Conservation (phyloP, 352 stramenopile species). For the Pythium coloratum region DNA sequence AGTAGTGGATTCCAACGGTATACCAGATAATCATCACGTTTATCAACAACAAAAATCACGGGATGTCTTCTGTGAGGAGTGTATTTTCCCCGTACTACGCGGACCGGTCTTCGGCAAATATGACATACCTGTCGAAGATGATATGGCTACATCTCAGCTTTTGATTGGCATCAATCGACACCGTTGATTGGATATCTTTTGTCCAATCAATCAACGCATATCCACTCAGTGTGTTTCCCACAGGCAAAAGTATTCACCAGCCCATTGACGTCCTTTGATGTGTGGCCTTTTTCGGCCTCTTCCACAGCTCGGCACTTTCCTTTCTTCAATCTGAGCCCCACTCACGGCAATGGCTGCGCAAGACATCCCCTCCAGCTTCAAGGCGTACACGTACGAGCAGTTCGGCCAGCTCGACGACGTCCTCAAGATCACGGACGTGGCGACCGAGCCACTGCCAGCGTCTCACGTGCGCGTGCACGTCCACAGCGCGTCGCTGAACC, state of each 20-base stretch:
- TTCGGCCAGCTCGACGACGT: conserved; percentile 19
- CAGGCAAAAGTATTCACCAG: not conserved
- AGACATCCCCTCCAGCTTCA: conserved; percentile 7
- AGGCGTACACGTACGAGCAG: conserved; percentile 13
- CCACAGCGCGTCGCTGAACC: conserved; percentile 16
- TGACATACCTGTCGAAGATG: too few relatives aligned
- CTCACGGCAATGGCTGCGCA: not conserved
- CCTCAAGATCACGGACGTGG: conserved; percentile 10
- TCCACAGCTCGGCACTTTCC: not conserved
- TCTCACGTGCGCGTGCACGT: conserved; percentile 18
- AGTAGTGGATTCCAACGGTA: too few relatives aligned
- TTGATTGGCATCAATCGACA: not conserved
- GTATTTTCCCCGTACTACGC: too few relatives aligned
- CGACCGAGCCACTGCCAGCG: conserved; percentile 9
- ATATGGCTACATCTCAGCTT: too few relatives aligned
- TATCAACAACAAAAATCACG: too few relatives aligned
- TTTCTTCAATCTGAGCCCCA: not conserved
- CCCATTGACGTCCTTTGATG: not conserved
- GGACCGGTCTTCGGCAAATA: too few relatives aligned
- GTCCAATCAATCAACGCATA: not conserved
- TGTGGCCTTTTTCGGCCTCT: not conserved
- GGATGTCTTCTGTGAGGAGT: too few relatives aligned
- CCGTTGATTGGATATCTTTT: not conserved
- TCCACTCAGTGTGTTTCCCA: not conserved
- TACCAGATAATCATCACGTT: too few relatives aligned